These are phyloP conservation scores for Lumnitzera littorea DNA, from an alignment of 345 rosid species.

Conservation along the genomic window DNA sequence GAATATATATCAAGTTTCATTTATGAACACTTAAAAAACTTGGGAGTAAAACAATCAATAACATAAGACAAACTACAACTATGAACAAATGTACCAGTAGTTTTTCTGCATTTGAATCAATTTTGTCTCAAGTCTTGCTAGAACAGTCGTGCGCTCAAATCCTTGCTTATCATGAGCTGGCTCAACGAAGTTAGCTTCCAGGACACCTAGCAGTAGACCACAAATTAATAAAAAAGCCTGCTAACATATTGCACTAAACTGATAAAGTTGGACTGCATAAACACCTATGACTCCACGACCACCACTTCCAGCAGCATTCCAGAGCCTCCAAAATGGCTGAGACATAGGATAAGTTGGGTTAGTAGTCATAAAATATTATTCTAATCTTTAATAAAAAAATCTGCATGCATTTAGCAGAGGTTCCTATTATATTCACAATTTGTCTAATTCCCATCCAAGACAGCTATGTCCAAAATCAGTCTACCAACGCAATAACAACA, in stretches of 20 bases:
- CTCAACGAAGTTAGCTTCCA: conserved; percentile 94
- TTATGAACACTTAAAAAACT: neutral
- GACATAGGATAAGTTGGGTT: conserved; percentile 7
- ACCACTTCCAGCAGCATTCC: conserved; percentile 87
- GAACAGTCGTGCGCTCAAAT: conserved; percentile 85
- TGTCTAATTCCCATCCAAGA: no score
- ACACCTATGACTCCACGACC: conserved; percentile 96
- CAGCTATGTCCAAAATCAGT: no score
- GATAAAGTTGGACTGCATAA: conserved; percentile 2
- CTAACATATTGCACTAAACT: neutral
- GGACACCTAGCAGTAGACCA: conserved; percentile 46
- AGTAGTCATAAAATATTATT: neutral
- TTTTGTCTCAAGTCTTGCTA: conserved; percentile 72
- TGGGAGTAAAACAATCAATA: neutral
- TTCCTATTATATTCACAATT: no score
- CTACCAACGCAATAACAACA: no score
- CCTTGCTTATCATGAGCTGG: conserved; percentile 99
- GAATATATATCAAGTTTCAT: conserved; percentile 1
- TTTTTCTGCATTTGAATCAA: conserved; percentile 75
- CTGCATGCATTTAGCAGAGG: no score
- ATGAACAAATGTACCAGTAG: conserved; percentile 49
- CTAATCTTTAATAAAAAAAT: no score
- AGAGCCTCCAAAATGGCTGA: conserved; percentile 98
- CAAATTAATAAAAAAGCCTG: conserved; percentile 11
- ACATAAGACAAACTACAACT: neutral